phyloP scores from a whole-genome alignment of 2,329 filamentous ascomycete genomes.

The Aspergillus udagawae region DNA sequence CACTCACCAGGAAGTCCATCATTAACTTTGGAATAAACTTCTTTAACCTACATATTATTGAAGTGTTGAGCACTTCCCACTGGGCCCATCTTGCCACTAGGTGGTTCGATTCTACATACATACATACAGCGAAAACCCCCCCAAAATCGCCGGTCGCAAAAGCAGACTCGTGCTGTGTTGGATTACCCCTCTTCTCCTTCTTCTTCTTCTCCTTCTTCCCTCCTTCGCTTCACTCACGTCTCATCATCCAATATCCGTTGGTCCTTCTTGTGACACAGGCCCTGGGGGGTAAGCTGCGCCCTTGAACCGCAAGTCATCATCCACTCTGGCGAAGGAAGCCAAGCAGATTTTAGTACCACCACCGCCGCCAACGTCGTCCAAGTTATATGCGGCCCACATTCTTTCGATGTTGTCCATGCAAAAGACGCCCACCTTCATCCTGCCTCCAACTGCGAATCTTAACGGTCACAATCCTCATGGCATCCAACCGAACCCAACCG shows the following conservation, averaged over 20 bases:
- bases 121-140: background rate
- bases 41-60: background rate
- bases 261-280: background rate
- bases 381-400: background rate
- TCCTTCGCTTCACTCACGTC: background rate
- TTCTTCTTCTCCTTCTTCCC: background rate
- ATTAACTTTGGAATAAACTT: background rate
- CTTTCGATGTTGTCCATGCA: constrained; percentile 40
- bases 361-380: background rate
- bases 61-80: background rate
- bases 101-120: background rate
- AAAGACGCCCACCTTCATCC: constrained; percentile 26
- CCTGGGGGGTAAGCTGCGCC: background rate
- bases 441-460: constrained; percentile 19
- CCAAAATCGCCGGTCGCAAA: background rate
- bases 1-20: constrained; percentile 7
- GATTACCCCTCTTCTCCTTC: constrained; percentile 5
- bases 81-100: background rate
- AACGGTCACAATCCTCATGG: constrained; percentile 16
- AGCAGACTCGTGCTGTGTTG: background rate
- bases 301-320: background rate
- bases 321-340: background rate
- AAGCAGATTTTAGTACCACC: background rate
- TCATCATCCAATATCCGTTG: background rate
- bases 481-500: constrained; percentile 7